Evolutionary conservation across 1,139 yeast species (phyloP).

Genomic region (Yamadazyma blattariae): DNA sequence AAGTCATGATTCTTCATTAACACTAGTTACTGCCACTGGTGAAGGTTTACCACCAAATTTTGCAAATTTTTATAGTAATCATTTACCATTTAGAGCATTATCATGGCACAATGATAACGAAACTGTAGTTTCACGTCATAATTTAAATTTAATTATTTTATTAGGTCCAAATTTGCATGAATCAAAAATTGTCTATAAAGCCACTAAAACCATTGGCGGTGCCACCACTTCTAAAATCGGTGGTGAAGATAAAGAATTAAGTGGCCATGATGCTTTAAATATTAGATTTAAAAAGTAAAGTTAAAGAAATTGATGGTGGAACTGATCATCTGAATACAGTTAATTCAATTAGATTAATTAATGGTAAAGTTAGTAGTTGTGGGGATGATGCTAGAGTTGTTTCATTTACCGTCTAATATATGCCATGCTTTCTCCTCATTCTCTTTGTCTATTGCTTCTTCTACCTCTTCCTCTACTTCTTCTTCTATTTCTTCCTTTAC

Average conservation of each 20-base stretch:
- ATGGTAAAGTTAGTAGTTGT: conserved; percentile 37
- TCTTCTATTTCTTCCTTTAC: too few relatives aligned
- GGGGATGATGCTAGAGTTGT: conserved; percentile 91
- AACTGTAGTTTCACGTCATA: conserved; percentile 87
- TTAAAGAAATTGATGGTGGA: conserved; percentile 26
- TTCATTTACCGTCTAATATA: too few relatives aligned
- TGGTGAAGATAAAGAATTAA: conserved; percentile 54
- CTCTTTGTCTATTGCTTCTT: too few relatives aligned
- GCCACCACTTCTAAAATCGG: conserved; percentile 40
- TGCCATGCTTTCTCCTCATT: too few relatives aligned
- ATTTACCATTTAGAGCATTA: conserved; percentile 78
- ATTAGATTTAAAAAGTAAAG: conserved; percentile 89
- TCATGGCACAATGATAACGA: conserved; percentile 65
- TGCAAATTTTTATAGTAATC: conserved; percentile 58
- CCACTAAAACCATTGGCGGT: too few relatives aligned
- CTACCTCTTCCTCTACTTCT: too few relatives aligned
- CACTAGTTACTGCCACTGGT: conserved; percentile 73
- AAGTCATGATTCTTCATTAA: conserved; percentile 72
- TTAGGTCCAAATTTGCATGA: conserved; percentile 74
- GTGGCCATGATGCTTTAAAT: conserved; percentile 81
- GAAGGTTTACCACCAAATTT: conserved; percentile 56
- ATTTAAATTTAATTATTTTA: conserved; percentile 86
- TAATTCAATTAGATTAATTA: conserved; percentile 64
- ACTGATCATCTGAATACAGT: conserved; percentile 94
- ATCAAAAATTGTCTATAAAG: conserved; percentile 59